Percentiles rank a stretch among this genome's conserved stretches.
These are phyloP conservation scores for Tulasnella sp. DNA, from an alignment of 768 basidiomycete species.

Conservation along the genomic window DNA sequence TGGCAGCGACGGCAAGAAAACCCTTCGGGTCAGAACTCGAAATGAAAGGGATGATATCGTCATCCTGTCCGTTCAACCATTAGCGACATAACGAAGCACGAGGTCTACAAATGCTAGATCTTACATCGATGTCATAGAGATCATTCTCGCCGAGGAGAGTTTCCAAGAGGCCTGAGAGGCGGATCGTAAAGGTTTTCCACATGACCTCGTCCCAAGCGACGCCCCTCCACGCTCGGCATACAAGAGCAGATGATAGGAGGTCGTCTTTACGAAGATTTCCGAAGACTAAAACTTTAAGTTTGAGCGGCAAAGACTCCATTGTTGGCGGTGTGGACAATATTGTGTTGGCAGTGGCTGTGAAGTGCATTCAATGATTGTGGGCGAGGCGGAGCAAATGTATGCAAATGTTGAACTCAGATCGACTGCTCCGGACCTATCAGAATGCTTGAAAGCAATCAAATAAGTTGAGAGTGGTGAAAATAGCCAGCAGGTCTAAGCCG, in stretches of 20 bases:
- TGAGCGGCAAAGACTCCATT: neutral
- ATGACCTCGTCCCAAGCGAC: neutral
- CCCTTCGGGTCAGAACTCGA: no score
- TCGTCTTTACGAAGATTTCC: neutral
- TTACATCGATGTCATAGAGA: no score
- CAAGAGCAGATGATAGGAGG: neutral
- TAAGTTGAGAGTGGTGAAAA: no score
- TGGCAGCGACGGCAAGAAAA: no score
- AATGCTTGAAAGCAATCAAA: no score
- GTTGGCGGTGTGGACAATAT: neutral
- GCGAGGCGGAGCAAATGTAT: neutral
- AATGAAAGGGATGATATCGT: no score
- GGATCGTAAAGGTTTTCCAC: neutral
- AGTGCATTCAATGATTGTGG: no score
- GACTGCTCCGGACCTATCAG: no score
- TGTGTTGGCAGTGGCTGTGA: neutral
- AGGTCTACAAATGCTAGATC: no score
- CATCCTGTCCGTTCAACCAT: no score
- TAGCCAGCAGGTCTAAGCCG: no score
- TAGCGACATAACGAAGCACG: no score
- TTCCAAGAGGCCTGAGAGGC: neutral
- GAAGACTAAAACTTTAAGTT: neutral
- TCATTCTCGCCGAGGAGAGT: neutral
- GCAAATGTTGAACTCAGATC: conserved; percentile 10
- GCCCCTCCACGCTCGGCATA: neutral